Evolutionary conservation across 345 rosid species (phyloP).

Genomic region (Linum tenue): DNA sequence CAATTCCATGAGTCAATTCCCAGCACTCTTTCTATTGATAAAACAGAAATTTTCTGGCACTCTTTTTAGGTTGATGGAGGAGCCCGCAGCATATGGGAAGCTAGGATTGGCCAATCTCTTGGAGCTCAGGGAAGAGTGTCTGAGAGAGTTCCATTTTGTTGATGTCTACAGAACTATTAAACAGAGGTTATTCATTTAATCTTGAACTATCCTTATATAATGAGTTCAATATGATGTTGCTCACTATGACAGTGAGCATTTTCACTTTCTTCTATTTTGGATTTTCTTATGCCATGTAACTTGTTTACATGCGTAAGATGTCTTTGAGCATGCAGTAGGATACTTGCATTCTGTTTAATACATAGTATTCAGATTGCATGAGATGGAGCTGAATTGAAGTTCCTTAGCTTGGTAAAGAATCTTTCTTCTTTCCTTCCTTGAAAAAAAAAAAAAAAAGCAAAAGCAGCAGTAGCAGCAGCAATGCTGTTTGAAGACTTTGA

Average conservation of each 20-base stretch:
- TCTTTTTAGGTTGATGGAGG: slow-evolving; percentile 77
- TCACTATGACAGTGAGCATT: background rate
- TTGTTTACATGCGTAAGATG: too few relatives aligned
- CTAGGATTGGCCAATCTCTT: slow-evolving; percentile 94
- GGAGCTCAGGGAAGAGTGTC: slow-evolving; percentile 95
- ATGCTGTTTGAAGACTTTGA: too few relatives aligned
- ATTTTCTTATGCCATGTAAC: background rate
- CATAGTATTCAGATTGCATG: background rate
- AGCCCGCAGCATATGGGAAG: slow-evolving; percentile 98
- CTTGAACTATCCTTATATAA: background rate
- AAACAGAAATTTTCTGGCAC: slow-evolving; percentile 2
- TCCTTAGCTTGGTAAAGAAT: background rate
- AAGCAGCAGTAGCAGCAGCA: too few relatives aligned
- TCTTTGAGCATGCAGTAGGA: too few relatives aligned
- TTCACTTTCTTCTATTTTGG: background rate
- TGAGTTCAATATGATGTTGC: background rate
- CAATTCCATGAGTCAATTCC: slow-evolving; percentile 8
- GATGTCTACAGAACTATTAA: slow-evolving; percentile 97
- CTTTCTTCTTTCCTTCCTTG: background rate
- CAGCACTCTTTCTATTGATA: background rate
- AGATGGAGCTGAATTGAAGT: background rate
- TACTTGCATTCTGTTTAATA: too few relatives aligned
- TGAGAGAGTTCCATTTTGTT: slow-evolving; percentile 90
- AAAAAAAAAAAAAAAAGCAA: too few relatives aligned
- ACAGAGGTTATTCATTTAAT: slow-evolving; percentile 50